Percentiles rank a stretch among this genome's conserved stretches.
These are phyloP conservation scores for Trypanosoma avium DNA, from an alignment of 208 protist species.

Conservation along the genomic window DNA sequence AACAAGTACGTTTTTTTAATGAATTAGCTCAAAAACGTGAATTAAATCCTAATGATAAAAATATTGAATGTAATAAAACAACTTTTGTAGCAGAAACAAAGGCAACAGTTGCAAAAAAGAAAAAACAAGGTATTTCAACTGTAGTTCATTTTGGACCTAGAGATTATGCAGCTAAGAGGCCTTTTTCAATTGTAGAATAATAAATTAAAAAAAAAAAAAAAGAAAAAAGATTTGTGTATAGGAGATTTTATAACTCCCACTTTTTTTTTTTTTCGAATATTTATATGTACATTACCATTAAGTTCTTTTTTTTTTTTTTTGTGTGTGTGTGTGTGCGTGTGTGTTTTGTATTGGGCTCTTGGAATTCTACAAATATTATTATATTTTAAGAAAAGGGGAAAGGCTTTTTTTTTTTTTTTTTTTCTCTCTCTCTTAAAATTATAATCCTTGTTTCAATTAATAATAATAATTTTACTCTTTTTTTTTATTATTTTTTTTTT, in stretches of 20 bases:
- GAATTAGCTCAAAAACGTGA: constrained; percentile 28
- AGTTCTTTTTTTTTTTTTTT: constrained; percentile 10
- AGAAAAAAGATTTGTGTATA: neutral
- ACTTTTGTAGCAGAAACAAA: constrained; percentile 21
- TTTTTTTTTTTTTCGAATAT: constrained; percentile 4
- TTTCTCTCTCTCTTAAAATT: no score
- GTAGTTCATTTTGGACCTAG: constrained; percentile 21
- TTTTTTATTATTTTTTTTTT: no score
- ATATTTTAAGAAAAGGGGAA: no score
- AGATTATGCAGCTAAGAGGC: constrained; percentile 26
- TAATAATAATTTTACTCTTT: no score
- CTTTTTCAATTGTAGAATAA: constrained; percentile 9
- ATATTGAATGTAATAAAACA: neutral
- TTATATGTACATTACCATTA: neutral
- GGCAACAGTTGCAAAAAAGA: constrained; percentile 16
- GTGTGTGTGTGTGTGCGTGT: constrained; percentile 1
- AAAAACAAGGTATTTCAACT: neutral
- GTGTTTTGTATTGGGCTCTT: no score
- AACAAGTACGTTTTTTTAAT: constrained; percentile 79
- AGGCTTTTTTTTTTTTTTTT: no score
- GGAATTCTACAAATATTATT: no score
- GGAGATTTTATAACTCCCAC: neutral
- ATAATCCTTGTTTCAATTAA: no score
- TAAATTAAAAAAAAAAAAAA: no score
- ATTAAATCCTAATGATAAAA: neutral